A percentile compares a stretch with the other conserved stretches of the same genome.
phyloP scores from a whole-genome alignment of 257 asterid genomes.

The Solanum raphanifolium region DNA sequence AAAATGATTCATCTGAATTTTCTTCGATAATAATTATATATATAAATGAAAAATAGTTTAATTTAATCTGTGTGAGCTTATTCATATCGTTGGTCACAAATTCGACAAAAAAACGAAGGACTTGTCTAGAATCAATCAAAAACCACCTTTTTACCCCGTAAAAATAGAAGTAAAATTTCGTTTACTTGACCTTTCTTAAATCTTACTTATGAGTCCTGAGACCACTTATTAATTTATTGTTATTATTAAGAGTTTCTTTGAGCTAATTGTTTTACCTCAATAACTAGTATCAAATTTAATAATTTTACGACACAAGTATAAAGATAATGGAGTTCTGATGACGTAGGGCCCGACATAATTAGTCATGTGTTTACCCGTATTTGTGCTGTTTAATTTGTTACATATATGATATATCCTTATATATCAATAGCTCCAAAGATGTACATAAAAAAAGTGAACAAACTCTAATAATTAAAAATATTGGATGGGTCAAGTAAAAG shows the following conservation, averaged over 20 bases:
- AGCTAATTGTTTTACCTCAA: background rate
- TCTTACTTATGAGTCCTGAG: background rate
- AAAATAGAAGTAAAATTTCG: no score
- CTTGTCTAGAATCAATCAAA: background rate
- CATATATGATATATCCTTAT: background rate
- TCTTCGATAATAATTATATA: no score
- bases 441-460: background rate
- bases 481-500: background rate
- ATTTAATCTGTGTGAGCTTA: no score
- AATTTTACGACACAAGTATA: no score
- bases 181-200: no score
- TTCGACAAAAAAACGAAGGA: no score
- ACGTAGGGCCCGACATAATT: background rate
- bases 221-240: background rate
- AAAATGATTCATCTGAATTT: no score
- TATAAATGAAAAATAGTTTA: no score
- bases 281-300: no score
- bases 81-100: background rate
- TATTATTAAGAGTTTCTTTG: background rate
- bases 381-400: no score
- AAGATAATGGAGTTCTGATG: background rate
- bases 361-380: background rate
- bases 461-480: background rate
- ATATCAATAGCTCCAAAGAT: background rate
- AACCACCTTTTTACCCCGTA: background rate